A percentile compares a stretch with the other conserved stretches of the same genome.
phyloP scores from a whole-genome alignment of 768 basidiomycete species.

The Crucibulum laeve region DNA sequence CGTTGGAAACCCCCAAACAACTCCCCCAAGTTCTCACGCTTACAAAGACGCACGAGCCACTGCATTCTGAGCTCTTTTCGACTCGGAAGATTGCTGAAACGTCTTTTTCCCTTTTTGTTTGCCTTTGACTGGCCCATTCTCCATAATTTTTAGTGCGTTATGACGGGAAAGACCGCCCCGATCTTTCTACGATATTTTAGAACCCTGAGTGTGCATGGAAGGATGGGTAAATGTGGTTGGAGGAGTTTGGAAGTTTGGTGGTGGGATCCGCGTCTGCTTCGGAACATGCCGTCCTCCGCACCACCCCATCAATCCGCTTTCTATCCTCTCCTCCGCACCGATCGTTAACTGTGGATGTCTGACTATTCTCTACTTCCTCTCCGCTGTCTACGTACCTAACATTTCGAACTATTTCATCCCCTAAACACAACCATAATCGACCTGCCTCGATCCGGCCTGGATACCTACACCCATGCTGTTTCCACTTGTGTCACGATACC shows the following conservation, averaged over 20 bases:
- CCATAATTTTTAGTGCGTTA: slow-evolving; percentile 12
- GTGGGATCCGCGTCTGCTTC: slow-evolving; percentile 1
- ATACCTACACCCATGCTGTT: too few species aligned
- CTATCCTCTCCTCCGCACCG: too few species aligned
- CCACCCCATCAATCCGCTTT: too few species aligned
- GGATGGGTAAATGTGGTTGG: neutral
- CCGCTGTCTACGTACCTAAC: too few species aligned
- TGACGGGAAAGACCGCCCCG: slow-evolving; percentile 3
- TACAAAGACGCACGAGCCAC: slow-evolving; percentile 44
- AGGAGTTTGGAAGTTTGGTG: too few species aligned
- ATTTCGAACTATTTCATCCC: too few species aligned
- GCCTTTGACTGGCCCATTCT: slow-evolving; percentile 9
- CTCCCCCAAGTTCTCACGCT: slow-evolving; percentile 45
- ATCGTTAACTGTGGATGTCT: too few species aligned
- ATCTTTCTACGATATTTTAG: neutral
- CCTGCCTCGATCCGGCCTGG: too few species aligned
- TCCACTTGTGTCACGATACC: too few species aligned
- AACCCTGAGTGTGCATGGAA: neutral
- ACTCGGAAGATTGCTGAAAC: slow-evolving; percentile 43
- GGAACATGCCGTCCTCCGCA: slow-evolving; percentile 1
- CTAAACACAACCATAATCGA: too few species aligned
- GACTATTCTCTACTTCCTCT: too few species aligned
- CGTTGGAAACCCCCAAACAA: slow-evolving; percentile 31
- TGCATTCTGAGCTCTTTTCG: slow-evolving; percentile 42
- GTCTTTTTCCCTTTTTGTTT: slow-evolving; percentile 23